Conservation (phyloP, 306 rosid genomes). For the Psophocarpus tetragonolobus region DNA sequence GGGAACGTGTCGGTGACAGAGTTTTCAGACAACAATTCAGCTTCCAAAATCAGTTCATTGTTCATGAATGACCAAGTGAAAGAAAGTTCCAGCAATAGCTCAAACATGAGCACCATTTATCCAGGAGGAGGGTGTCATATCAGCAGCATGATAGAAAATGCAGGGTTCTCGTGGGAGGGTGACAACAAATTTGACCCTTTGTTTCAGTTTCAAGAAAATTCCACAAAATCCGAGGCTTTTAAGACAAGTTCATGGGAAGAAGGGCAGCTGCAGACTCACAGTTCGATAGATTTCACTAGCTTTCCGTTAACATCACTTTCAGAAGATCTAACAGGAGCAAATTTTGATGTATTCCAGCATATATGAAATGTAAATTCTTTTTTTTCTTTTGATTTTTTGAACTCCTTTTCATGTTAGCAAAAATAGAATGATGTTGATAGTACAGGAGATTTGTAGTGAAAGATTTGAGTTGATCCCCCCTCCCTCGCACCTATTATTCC, state of each 20-base stretch:
- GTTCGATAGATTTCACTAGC: slow-evolving; percentile 70
- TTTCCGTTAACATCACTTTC: slow-evolving; percentile 81
- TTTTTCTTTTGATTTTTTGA: background rate
- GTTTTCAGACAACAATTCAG: slow-evolving; percentile 71
- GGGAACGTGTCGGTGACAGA: slow-evolving; percentile 61
- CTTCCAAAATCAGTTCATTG: slow-evolving; percentile 53
- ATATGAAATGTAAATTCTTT: slow-evolving; percentile 60
- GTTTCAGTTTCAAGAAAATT: slow-evolving; percentile 59
- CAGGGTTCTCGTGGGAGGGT: slow-evolving; percentile 62
- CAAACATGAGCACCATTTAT: slow-evolving; percentile 62
- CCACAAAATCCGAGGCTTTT: slow-evolving; percentile 71
- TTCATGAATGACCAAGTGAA: slow-evolving; percentile 64
- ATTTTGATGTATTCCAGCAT: slow-evolving; percentile 81
- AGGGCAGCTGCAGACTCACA: slow-evolving; percentile 51
- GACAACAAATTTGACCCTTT: slow-evolving; percentile 63
- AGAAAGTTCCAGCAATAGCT: slow-evolving; percentile 87
- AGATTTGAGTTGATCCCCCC: slow-evolving; percentile 50
- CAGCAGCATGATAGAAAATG: slow-evolving; percentile 52
- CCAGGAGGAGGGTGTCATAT: slow-evolving; percentile 47
- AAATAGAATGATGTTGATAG: slow-evolving; percentile 70
- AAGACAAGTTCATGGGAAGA: slow-evolving; percentile 61
- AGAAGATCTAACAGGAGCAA: slow-evolving; percentile 69
- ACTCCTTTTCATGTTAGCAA: slow-evolving; percentile 35
- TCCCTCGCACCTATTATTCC: slow-evolving; percentile 24
- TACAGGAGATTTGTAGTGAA: slow-evolving; percentile 55